Conservation (phyloP, 352 stramenopile species). For the Globisporangium viniferum region DNA sequence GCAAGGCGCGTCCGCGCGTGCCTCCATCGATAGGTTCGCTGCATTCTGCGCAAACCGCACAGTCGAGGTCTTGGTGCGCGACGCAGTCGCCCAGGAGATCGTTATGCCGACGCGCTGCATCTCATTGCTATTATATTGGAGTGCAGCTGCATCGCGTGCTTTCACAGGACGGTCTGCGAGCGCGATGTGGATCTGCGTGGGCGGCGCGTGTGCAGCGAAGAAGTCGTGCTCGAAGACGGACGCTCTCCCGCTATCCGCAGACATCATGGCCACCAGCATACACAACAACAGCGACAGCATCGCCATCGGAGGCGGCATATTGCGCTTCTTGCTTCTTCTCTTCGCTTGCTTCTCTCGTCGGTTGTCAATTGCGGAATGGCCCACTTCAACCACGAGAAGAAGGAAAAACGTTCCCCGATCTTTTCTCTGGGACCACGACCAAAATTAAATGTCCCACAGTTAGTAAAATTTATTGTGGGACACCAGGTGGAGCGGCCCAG, state of each 20-base stretch:
- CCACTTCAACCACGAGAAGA: conserved; percentile 4
- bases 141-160: neutral
- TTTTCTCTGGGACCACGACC: neutral
- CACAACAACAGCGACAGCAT: neutral
- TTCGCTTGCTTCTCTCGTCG: neutral
- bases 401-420: neutral
- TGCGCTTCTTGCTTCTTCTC: neutral
- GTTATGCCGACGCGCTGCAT: conserved; percentile 22
- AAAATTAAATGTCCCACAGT: neutral
- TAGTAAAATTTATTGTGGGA: neutral
- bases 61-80: conserved; percentile 12
- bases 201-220: conserved; percentile 9
- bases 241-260: neutral
- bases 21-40: conserved; percentile 10
- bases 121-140: neutral
- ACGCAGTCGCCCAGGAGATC: conserved; percentile 27
- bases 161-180: conserved; percentile 11
- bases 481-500: neutral
- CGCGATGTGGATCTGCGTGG: conserved; percentile 29
- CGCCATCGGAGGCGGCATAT: neutral
- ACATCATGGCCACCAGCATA: neutral
- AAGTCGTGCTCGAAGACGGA: conserved; percentile 11
- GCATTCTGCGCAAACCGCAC: conserved; percentile 24
- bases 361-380: conserved; percentile 5
- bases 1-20: conserved; percentile 5